Evolutionary conservation across 257 asterid species (phyloP).

Genomic region (Solanum boliviense): DNA sequence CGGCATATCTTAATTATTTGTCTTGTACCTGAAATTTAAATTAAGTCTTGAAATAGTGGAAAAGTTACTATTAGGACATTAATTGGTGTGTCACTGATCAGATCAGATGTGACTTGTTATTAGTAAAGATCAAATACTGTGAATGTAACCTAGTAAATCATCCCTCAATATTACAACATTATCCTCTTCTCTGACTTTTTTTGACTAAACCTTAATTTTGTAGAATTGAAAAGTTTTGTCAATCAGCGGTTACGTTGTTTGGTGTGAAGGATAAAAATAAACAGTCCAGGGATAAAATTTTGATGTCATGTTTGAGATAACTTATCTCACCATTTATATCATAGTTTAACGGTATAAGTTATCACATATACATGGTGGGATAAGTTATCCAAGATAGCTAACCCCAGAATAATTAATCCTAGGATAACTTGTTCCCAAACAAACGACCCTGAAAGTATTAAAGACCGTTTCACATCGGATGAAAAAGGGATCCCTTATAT

Average conservation of each 20-base stretch:
- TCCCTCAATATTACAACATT: neutral
- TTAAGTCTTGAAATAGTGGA: neutral
- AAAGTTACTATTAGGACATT: neutral
- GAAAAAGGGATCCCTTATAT: neutral
- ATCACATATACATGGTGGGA: neutral
- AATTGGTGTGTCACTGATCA: neutral
- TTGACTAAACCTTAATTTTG: neutral
- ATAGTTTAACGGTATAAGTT: too few species aligned
- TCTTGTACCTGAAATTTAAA: neutral
- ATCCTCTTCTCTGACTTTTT: neutral
- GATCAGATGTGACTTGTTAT: neutral
- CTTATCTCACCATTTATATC: neutral
- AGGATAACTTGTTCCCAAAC: neutral
- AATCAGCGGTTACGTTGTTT: neutral
- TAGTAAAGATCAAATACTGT: neutral
- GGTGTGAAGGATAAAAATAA: neutral
- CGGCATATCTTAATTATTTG: neutral
- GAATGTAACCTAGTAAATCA: neutral
- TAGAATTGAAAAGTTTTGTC: neutral
- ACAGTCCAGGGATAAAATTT: neutral
- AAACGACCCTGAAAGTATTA: neutral
- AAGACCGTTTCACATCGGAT: neutral
- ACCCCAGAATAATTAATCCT: neutral
- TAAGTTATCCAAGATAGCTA: too few species aligned
- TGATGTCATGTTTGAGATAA: neutral